Evolutionary conservation across 257 asterid genomes (phyloP).

Genomic region (Primulina tabacum): DNA sequence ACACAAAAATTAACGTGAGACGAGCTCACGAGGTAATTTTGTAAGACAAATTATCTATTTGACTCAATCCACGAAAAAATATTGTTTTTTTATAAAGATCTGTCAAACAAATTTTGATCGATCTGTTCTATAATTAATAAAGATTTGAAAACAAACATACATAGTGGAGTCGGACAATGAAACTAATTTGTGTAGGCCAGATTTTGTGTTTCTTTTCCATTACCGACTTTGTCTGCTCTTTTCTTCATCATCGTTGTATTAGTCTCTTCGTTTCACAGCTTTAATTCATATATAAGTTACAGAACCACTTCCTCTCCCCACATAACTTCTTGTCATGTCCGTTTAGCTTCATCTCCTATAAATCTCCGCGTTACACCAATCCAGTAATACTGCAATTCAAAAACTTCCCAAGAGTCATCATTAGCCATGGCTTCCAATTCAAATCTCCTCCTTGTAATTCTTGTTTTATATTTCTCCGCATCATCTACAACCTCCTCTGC

Average conservation of each 20-base stretch:
- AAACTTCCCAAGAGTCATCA: neutral
- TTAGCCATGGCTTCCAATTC: slow-evolving; percentile 31
- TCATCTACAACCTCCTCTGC: slow-evolving; percentile 28
- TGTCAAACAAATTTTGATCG: too few relatives aligned
- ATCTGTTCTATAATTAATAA: too few relatives aligned
- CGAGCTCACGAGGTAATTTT: too few relatives aligned
- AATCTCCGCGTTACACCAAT: slow-evolving; percentile 1
- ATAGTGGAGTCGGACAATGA: too few relatives aligned
- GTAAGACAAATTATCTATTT: too few relatives aligned
- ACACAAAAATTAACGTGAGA: too few relatives aligned
- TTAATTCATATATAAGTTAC: slow-evolving; percentile 16
- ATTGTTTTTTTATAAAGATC: too few relatives aligned
- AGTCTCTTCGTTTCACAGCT: slow-evolving; percentile 13
- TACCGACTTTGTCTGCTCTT: neutral
- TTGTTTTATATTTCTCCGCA: slow-evolving; percentile 18
- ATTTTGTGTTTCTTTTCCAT: neutral
- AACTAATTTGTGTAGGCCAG: neutral
- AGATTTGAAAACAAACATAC: too few relatives aligned
- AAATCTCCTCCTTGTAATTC: slow-evolving; percentile 22
- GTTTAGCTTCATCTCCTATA: slow-evolving; percentile 25
- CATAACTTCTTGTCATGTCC: slow-evolving; percentile 13
- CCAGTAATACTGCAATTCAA: neutral
- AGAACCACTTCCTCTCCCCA: slow-evolving; percentile 24
- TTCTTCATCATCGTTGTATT: neutral
- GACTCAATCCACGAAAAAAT: too few relatives aligned